Percentiles rank a stretch among this genome's conserved stretches.
Evolutionary conservation across 164 flowering plant species (phyloP).

Genomic region (Brasenia schreberi): DNA sequence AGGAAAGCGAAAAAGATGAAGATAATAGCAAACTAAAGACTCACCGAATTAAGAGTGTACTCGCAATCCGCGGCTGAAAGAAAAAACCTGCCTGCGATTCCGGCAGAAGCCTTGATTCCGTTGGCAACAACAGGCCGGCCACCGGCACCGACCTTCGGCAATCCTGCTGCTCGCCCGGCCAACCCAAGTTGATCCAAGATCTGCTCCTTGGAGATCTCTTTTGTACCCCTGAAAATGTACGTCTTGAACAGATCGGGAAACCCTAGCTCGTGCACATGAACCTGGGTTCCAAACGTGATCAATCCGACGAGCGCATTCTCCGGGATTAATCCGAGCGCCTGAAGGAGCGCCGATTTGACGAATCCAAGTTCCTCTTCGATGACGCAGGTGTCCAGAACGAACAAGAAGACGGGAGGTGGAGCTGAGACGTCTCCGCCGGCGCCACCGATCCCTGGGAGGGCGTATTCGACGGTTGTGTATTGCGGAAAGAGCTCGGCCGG

Average conservation of each 20-base stretch:
- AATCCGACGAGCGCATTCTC: constrained; percentile 87
- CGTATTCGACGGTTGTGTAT: constrained; percentile 57
- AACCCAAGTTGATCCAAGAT: constrained; percentile 87
- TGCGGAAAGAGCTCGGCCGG: constrained; percentile 91
- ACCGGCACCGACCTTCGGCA: constrained; percentile 13
- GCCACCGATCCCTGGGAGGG: constrained; percentile 7
- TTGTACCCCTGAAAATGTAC: constrained; percentile 73
- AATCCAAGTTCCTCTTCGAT: constrained; percentile 81
- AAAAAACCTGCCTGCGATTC: constrained; percentile 45
- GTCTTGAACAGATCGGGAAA: constrained; percentile 80
- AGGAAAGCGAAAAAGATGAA: not conserved
- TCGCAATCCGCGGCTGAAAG: constrained; percentile 89
- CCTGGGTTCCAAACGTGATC: constrained; percentile 86
- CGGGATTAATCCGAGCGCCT: constrained; percentile 67
- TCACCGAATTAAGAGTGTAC: constrained; percentile 57
- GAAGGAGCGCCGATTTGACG: constrained; percentile 61
- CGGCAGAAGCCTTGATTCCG: constrained; percentile 19
- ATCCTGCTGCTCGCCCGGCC: constrained; percentile 15
- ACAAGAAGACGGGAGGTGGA: constrained; percentile 50
- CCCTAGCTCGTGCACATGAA: constrained; percentile 91
- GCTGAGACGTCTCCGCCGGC: not conserved
- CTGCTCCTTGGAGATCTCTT: constrained; percentile 79
- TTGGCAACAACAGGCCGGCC: constrained; percentile 11
- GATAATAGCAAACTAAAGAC: constrained; percentile 2
- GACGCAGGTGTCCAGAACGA: constrained; percentile 75